These are phyloP conservation scores for Fomitiporia mediterranea DNA, from an alignment of 1,284 basidiomycete species.

Conservation along the genomic window DNA sequence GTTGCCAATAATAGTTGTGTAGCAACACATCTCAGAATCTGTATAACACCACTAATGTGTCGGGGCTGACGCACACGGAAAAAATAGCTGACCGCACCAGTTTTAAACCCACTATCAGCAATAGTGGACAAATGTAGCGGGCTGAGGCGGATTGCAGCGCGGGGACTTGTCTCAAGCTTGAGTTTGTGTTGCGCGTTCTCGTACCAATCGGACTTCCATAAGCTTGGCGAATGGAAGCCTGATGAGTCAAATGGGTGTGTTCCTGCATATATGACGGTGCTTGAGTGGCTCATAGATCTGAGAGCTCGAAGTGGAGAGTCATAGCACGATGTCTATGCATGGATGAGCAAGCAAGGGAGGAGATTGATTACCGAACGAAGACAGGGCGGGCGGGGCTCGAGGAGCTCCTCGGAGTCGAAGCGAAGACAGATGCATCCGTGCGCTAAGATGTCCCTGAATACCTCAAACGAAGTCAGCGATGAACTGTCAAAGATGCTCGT, in stretches of 20 bases:
- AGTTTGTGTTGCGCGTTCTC: not conserved
- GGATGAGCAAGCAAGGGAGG: not conserved
- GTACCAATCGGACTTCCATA: constrained; percentile 7
- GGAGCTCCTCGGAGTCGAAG: constrained; percentile 1
- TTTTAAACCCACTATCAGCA: not conserved
- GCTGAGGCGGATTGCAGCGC: constrained; percentile 1
- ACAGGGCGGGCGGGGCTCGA: not conserved
- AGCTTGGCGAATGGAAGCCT: not conserved
- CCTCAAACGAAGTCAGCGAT: not conserved
- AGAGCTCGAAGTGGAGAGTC: not conserved
- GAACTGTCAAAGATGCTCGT: not conserved
- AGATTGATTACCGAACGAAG: not conserved
- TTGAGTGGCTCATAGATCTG: constrained; percentile 1
- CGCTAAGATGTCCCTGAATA: not conserved
- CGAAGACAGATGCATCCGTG: constrained; percentile 2
- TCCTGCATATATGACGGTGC: not conserved
- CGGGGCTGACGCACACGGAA: not conserved
- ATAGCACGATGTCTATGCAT: not conserved
- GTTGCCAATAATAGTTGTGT: not conserved
- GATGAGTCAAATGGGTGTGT: not conserved
- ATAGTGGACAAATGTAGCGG: not conserved
- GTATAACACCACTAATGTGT: not conserved
- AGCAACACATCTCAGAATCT: constrained; percentile 1
- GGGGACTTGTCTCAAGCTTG: not conserved
- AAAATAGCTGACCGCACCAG: constrained; percentile 5